Evolutionary conservation across 2,329 filamentous ascomycete genomes (phyloP), one percentile per base, ranked within the genome.

Genomic region (Leptographium radiaticola): DNA sequence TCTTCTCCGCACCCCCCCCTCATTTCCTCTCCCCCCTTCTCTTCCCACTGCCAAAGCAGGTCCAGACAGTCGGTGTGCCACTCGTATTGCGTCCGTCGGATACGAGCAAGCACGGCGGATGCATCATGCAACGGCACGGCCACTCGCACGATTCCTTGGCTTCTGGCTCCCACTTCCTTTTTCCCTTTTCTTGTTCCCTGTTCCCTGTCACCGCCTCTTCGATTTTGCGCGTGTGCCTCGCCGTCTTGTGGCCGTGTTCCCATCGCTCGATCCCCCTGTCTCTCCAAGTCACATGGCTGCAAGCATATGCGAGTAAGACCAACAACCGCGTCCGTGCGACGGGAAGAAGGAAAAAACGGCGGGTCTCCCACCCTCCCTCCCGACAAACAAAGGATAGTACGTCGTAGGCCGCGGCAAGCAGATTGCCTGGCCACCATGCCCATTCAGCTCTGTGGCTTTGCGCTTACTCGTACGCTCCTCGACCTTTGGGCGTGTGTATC

Each of bases 131-230:
- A 42, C 39, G 39, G 42, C 20, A 13, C 8, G 42, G 42, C 42
- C 18, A 20, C n/a, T 25, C n/a, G 20, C 3, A 25, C 9, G 42
- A 20, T 18, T 25, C 9, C n/a, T 25, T 44, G n/a, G 42, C n/a
- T 11, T 44, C 18, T 44, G 42, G n/a, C 18, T 18, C 25, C 18
- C 25, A 20, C 11, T 34, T 34, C 33, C 33, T 34, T 44, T 34
- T 44, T 44, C 42, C 18, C 18, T 25, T 44, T 38, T 18, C 31
- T 51, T 6, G 20, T 39, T 40, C 57, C 57, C 55, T 58, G 57
- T 54, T 58, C 57, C 57, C 53, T 58, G 57, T 58, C 56, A 59
- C 57, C 57, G 57, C 55, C 52, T 43, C 31, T 56, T 57, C 40
- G 13, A 4, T 20, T 30, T 25, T 34, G 13, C 13, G 30, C 45